Conservation (phyloP, 805 yeast genomes). For the Schwanniomyces polymorphus region DNA sequence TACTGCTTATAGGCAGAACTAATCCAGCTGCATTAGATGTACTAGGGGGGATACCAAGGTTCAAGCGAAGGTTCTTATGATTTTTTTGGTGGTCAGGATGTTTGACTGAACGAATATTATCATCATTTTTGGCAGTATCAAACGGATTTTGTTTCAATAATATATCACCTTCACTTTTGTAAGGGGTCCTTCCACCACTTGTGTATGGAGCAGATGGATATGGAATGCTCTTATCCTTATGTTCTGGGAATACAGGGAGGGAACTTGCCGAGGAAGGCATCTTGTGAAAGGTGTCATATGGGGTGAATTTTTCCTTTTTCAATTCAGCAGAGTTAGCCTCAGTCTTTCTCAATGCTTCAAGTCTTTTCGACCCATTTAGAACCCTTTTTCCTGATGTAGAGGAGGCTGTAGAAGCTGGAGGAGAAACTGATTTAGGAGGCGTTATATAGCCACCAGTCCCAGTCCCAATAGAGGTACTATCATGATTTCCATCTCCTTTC, state of each 20-base stretch:
- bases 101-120: neutral
- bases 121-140: neutral
- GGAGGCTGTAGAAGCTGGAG: neutral
- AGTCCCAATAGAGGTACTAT: neutral
- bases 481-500: neutral
- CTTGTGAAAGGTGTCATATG: neutral
- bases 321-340: neutral
- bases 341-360: neutral
- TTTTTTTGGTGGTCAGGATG: neutral
- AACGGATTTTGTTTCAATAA: neutral
- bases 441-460: slow-evolving; percentile 4
- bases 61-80: neutral
- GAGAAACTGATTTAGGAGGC: slow-evolving; percentile 10
- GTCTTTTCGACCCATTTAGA: neutral
- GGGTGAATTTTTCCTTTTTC: neutral
- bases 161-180: neutral
- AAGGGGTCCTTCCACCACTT: neutral
- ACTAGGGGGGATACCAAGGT: neutral
- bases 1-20: too few species aligned
- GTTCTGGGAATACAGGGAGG: neutral
- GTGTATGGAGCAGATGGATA: neutral
- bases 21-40: neutral
- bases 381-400: neutral
- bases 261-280: neutral
- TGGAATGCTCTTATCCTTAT: neutral